Evolutionary conservation across 2,329 filamentous ascomycete genomes (phyloP), one percentile per base, ranked within the genome.

Genomic region (Talaromyces sp.): DNA sequence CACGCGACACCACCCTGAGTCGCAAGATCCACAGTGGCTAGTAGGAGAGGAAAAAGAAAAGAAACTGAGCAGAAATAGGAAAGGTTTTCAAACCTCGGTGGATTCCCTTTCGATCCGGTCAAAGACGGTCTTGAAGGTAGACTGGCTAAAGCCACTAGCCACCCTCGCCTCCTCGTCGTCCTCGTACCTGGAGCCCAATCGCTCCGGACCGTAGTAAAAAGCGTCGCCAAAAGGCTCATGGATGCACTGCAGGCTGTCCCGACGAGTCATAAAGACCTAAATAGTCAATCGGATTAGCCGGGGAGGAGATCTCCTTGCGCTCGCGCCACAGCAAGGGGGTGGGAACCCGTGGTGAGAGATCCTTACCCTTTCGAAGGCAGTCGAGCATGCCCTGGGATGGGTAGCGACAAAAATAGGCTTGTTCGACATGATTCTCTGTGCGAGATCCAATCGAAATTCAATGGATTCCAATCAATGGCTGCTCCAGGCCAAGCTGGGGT

Each of bases 171-270:
- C 72, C 69, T 84, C 81, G 66, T 96, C 90, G 52, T 89, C 74
- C 71, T 88, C 88, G 73, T 91, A 99, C 69, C 95, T 86, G 58
- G 85, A 80, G 70, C 90, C 88, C 68, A 98, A 83, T 68, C 91
- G 85, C 79, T 99, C 95, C 7, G 93, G 93, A 58, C 95, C 93
- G 72, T 89, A 98, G 80, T 98, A 98, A 74, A 93, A 98, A 64
- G 93, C 90, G 78, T 98, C 95, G 59, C 93, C 93, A 77, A 98
- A 98, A 5, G 95, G 95, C 80, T 99, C 95, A 76, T 98, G 95
- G 69, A 95, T 83, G 73, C 91, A 96, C 70, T 88, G 83, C 63
- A 98, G 84, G 59, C 83, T 87, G 71, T 96, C 88, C 68, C 85
- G 85, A 68, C 92, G 89, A 69, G 93, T 96, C 93, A 98, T 97